Evolutionary conservation across 1,139 yeast species (phyloP).

Genomic region (Protomyces inundatus): DNA sequence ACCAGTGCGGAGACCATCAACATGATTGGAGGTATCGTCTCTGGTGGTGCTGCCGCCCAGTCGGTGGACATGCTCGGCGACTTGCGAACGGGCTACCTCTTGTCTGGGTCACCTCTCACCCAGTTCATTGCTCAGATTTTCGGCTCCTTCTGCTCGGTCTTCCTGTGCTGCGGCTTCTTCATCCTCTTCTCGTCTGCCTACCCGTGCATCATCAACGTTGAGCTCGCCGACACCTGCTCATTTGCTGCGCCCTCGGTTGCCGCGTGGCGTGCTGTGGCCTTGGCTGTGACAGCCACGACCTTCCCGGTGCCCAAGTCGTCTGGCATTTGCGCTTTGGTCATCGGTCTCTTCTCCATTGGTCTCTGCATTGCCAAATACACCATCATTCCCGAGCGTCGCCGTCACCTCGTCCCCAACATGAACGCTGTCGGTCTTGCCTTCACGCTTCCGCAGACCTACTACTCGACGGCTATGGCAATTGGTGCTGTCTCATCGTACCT

Average conservation of each 20-base stretch:
- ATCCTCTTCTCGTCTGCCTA: slow-evolving; percentile 25
- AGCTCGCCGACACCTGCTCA: slow-evolving; percentile 16
- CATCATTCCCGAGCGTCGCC: slow-evolving; percentile 11
- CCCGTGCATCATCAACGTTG: slow-evolving; percentile 24
- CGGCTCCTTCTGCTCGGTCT: slow-evolving; percentile 25
- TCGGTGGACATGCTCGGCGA: slow-evolving; percentile 29
- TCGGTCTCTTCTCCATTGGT: slow-evolving; percentile 21
- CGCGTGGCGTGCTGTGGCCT: slow-evolving; percentile 27
- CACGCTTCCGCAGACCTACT: slow-evolving; percentile 27
- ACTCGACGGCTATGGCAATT: slow-evolving; percentile 27
- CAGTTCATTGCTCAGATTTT: slow-evolving; percentile 27
- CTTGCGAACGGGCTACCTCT: slow-evolving; percentile 26
- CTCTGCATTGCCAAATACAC: slow-evolving; percentile 18
- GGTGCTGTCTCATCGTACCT: slow-evolving; percentile 25
- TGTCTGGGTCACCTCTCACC: slow-evolving; percentile 24
- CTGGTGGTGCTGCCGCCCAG: slow-evolving; percentile 28
- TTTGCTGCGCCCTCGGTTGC: slow-evolving; percentile 25
- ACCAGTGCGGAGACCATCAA: slow-evolving; percentile 19
- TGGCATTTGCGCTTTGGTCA: slow-evolving; percentile 16
- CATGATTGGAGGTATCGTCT: slow-evolving; percentile 26
- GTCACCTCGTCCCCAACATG: slow-evolving; percentile 25
- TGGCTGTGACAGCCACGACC: slow-evolving; percentile 21
- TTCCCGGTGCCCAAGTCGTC: slow-evolving; percentile 22
- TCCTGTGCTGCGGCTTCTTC: slow-evolving; percentile 25
- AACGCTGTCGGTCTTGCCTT: slow-evolving; percentile 28